These are phyloP conservation scores for Saccharomyces hybrid DNA, from an alignment of 1,139 yeast species.

Conservation along the genomic window DNA sequence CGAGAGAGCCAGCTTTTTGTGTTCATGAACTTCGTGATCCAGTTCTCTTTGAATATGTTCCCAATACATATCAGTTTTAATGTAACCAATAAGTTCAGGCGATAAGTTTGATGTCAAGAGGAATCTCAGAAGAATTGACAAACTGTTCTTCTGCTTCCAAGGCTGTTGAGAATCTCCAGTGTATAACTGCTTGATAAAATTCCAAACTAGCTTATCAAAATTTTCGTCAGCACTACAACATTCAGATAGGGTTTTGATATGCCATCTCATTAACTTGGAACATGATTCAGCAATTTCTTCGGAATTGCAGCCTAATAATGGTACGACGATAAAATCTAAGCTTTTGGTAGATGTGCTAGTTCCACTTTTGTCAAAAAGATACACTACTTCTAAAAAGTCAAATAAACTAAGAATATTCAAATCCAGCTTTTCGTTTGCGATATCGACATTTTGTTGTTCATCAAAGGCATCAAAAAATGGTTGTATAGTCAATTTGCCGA, in stretches of 20 bases:
- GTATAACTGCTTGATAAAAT: slow-evolving; percentile 36
- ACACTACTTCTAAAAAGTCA: slow-evolving; percentile 15
- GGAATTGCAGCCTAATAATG: slow-evolving; percentile 15
- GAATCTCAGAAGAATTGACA: slow-evolving; percentile 50
- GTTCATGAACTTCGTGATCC: slow-evolving; percentile 54
- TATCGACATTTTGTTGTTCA: background rate
- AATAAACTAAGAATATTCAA: slow-evolving; percentile 10
- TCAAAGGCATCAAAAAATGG: background rate
- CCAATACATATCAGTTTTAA: slow-evolving; percentile 51
- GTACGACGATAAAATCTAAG: slow-evolving; percentile 15
- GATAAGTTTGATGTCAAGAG: slow-evolving; percentile 29
- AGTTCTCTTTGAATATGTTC: slow-evolving; percentile 48
- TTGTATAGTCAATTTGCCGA: background rate
- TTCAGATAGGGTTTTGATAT: slow-evolving; percentile 10
- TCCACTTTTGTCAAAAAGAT: slow-evolving; percentile 7
- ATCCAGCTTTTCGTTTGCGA: background rate
- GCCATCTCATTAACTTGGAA: slow-evolving; percentile 26
- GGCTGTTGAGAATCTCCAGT: slow-evolving; percentile 18
- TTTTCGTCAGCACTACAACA: slow-evolving; percentile 6
- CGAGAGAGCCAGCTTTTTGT: slow-evolving; percentile 63
- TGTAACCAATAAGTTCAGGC: slow-evolving; percentile 31
- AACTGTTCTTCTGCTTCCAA: slow-evolving; percentile 40
- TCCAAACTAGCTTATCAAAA: slow-evolving; percentile 38
- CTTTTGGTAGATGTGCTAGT: background rate
- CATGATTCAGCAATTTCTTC: slow-evolving; percentile 14